phyloP scores from a whole-genome alignment of 768 basidiomycete genomes.

The Trichaptum fuscoviolaceum region DNA sequence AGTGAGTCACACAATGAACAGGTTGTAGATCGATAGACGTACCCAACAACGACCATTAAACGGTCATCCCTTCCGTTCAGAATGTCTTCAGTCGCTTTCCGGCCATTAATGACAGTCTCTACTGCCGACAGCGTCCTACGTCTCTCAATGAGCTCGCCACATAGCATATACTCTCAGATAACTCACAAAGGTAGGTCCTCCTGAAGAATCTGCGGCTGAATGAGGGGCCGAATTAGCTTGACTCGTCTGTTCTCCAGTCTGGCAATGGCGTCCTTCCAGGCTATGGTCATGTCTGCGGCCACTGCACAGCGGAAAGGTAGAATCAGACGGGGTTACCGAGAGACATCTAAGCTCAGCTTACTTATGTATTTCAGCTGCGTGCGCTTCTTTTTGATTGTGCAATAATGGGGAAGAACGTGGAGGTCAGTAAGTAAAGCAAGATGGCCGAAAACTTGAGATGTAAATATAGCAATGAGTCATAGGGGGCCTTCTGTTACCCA shows the following conservation, averaged over 20 bases:
- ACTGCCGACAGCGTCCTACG: conserved; percentile 71
- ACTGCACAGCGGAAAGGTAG: conserved; percentile 30
- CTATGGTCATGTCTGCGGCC: conserved; percentile 58
- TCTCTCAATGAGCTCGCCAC: conserved; percentile 1
- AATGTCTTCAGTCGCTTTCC: conserved; percentile 71
- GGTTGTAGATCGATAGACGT: conserved; percentile 20
- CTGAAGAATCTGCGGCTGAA: conserved; percentile 91
- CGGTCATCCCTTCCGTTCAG: conserved; percentile 88
- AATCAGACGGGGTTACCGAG: neutral
- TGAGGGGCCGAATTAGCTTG: conserved; percentile 79
- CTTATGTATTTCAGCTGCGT: neutral
- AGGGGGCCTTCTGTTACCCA: neutral
- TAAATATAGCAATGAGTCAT: neutral
- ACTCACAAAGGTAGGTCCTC: conserved; percentile 84
- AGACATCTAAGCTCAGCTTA: conserved; percentile 1
- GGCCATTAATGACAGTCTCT: conserved; percentile 85
- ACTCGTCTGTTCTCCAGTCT: conserved; percentile 87
- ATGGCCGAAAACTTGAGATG: neutral
- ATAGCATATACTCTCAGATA: conserved; percentile 15
- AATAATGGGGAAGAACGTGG: neutral
- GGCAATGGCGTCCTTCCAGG: conserved; percentile 73
- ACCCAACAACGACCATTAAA: conserved; percentile 89
- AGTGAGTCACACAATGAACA: neutral
- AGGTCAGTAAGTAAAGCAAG: neutral
- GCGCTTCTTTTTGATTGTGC: neutral